Evolutionary conservation across 768 basidiomycete species (phyloP), one percentile per base, ranked within the genome.

Genomic region (Boletus edulis): DNA sequence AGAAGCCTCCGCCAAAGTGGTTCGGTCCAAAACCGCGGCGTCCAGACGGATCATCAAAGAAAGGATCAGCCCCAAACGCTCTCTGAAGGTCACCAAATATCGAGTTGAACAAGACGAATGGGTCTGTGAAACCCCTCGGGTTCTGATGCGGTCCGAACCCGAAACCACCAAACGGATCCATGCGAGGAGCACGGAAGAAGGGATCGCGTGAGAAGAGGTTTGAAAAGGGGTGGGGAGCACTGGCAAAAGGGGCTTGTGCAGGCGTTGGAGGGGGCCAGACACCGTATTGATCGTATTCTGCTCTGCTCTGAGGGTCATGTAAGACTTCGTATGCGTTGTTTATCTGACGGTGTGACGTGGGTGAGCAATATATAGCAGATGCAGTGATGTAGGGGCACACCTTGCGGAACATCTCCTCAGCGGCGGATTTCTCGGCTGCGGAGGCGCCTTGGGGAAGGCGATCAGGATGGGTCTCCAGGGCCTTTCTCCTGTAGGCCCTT

Each of bases 261-360:
- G 65, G 46, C 18, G 52, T 43, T n/a, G 85, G 85, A 10, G 86
- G 87, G 12, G 90, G 90, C 85, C 86, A 91, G 46, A 83, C 76
- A 37, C 89, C 88, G 58, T 85, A 73, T n/a, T 69, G 66, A 63
- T 92, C 90, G 66, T 90, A 91, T 11, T 78, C 79, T 62, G 73
- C 76, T 48, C 87, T 81, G 54, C 80, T 90, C 49, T 78, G 70
- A 2, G 79, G 62, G 62, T 92, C 82, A 48, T 67, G 83, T 51
- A 92, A 70, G 3, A 92, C 80, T 66, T 91, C 89, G 62, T 90
- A 91, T 29, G 89, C 88, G 57, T 89, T 86, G 61, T 85, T 87
- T 43, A 90, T 80, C 85, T 90, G 51, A 38, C 45, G 32, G 29
- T 41, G 41, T 34, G 20, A 27, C 6, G 20, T 34, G 3, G 22